phyloP scores from a whole-genome alignment of 768 basidiomycete genomes.

The Suillus lakei region DNA sequence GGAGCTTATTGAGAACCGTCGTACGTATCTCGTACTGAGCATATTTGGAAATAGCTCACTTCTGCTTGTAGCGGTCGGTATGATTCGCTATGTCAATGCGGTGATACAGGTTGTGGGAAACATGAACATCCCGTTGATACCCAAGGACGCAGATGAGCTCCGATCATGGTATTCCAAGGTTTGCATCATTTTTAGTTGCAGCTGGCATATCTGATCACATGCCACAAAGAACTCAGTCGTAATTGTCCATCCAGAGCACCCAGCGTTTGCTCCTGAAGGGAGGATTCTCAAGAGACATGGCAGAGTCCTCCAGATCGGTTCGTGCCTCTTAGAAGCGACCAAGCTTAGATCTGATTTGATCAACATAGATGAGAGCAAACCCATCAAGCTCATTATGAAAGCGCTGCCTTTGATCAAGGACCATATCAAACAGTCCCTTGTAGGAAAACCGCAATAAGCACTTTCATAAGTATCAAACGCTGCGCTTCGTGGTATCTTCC shows the following conservation, averaged over 20 bases:
- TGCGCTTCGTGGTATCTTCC: neutral
- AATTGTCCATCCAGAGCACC: conserved; percentile 68
- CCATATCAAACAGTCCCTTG: conserved; percentile 48
- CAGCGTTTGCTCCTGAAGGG: conserved; percentile 44
- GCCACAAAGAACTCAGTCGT: conserved; percentile 72
- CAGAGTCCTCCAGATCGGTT: conserved; percentile 65
- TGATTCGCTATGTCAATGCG: conserved; percentile 67
- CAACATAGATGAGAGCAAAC: conserved; percentile 64
- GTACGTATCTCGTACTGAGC: conserved; percentile 45
- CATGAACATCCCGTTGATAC: conserved; percentile 56
- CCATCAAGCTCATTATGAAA: conserved; percentile 74
- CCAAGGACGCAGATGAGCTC: conserved; percentile 59
- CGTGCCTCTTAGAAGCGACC: conserved; percentile 16
- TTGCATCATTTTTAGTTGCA: conserved; percentile 18
- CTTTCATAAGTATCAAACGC: neutral
- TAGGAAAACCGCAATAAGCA: conserved; percentile 8
- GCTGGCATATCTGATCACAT: conserved; percentile 14
- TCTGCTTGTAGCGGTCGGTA: conserved; percentile 45
- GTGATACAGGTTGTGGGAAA: conserved; percentile 83
- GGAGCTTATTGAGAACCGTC: conserved; percentile 70
- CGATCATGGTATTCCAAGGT: conserved; percentile 79
- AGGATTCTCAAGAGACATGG: conserved; percentile 65
- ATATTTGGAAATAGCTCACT: neutral
- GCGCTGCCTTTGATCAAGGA: conserved; percentile 67
- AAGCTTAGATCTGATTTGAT: neutral